These are phyloP conservation scores for Thielaviopsis populi DNA, from an alignment of 2,329 filamentous ascomycete genomes.

Conservation along the genomic window DNA sequence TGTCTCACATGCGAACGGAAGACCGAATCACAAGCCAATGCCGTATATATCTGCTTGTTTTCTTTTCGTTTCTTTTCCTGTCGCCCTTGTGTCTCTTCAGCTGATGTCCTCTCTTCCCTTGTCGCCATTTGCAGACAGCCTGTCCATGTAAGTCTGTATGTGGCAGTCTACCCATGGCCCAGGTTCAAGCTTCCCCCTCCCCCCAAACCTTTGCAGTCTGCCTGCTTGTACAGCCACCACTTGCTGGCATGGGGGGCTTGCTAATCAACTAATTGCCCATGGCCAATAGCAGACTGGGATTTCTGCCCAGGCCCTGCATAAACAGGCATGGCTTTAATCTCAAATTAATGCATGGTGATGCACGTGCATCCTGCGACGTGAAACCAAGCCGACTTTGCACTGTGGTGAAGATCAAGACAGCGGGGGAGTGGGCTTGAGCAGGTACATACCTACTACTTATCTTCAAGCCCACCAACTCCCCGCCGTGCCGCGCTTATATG, in stretches of 20 bases:
- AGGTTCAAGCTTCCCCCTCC: too few species aligned
- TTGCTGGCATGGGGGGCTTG: background rate
- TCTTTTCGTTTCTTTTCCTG: background rate
- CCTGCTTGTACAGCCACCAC: background rate
- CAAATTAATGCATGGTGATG: slow-evolving; percentile 1
- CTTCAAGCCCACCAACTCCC: background rate
- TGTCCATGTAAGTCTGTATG: too few species aligned
- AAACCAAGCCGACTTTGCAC: background rate
- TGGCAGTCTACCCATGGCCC: too few species aligned
- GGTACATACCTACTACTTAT: too few species aligned
- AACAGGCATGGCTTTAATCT: slow-evolving; percentile 1
- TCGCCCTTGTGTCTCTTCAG: too few species aligned
- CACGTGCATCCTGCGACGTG: background rate
- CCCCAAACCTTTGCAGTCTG: too few species aligned
- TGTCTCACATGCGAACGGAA: background rate
- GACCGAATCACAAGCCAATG: too few species aligned
- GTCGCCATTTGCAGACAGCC: too few species aligned
- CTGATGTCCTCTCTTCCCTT: too few species aligned
- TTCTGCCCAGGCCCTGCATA: background rate
- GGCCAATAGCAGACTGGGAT: background rate
- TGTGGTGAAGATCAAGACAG: background rate
- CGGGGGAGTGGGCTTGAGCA: background rate
- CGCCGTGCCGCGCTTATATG: background rate
- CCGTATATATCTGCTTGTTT: background rate
- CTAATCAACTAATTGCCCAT: background rate